Evolutionary conservation across 2,329 filamentous ascomycete genomes (phyloP), one percentile per base, ranked within the genome.

Genomic region (Xylariaceae sp.): DNA sequence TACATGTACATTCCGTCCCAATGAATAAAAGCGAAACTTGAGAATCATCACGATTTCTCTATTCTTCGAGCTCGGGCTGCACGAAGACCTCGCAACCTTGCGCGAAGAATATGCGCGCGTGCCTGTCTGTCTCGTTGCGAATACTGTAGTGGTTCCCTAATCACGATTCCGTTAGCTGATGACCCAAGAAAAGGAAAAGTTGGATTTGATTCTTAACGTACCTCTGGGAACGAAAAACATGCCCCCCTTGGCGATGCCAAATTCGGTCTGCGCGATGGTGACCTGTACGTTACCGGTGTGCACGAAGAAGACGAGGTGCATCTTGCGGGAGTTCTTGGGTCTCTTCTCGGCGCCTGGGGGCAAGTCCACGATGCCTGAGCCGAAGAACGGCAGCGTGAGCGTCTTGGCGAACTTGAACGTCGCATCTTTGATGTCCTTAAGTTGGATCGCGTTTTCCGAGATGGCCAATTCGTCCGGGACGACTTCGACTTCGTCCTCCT

Each of bases 231-330:
- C 93, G 74, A 96, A 93, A 83, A 91, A 98, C 74, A 93, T 89
- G 50, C 94, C 94, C 36, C 94, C 93, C 66, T 90, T 92, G 33
- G 88, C 87, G 63, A 96, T 92, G 54, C 89, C 87, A 72, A 99
- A 98, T 60, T 82, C 79, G 21, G 84, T 89, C 63, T 90, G 85
- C 63, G 89, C 86, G 44, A 96, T 84, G 24, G 86, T 89, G 17
- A 96, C 93, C 63, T 87, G 81, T 17, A 97, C 92, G 63, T 89
- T 87, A 19, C 95, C 95, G 40, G 85, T 83, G 66, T 92, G 88
- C 26, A 99, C 89, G 67, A 96, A 97, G 74, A 98, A 98, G 1
- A 90, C 88, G 89, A 99, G 95, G 71, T 97, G 92, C 91, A 97
- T 98, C 77, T 90, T 93, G 61, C 94, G 84, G 31, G 90, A 90